These are phyloP conservation scores for Tolypocladium nubicola DNA, from an alignment of 2,329 filamentous ascomycete species.

Conservation along the genomic window DNA sequence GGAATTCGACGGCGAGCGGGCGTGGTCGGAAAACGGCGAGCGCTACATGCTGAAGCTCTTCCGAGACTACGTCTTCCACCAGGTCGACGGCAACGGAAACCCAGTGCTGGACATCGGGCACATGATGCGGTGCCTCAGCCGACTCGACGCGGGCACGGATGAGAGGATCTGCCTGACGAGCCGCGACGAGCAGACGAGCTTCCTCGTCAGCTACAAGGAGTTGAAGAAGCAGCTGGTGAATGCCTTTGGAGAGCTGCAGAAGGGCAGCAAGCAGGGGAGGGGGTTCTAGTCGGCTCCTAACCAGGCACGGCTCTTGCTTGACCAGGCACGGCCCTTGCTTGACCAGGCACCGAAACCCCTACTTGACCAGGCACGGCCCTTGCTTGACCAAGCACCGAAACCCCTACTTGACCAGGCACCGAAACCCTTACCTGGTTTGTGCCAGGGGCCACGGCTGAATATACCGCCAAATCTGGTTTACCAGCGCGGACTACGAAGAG, in stretches of 20 bases:
- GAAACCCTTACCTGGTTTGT: not conserved
- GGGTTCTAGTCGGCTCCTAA: constrained; percentile 20
- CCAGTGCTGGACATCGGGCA: constrained; percentile 81
- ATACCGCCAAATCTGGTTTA: too few relatives aligned
- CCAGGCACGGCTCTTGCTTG: too few relatives aligned
- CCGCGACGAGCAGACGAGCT: constrained; percentile 80
- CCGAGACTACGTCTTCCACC: constrained; percentile 94
- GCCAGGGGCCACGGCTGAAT: too few relatives aligned
- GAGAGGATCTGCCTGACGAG: constrained; percentile 80
- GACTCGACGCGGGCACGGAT: constrained; percentile 80
- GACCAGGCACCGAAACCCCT: not conserved
- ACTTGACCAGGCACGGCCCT: not conserved
- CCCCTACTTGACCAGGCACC: not conserved
- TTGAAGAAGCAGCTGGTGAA: constrained; percentile 55
- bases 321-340: too few relatives aligned
- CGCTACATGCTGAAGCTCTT: constrained; percentile 91
- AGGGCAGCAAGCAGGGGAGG: constrained; percentile 27
- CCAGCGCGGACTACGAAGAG: not conserved
- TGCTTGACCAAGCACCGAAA: too few relatives aligned
- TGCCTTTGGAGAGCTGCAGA: constrained; percentile 48
- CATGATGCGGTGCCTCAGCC: constrained; percentile 78
- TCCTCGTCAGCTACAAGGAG: constrained; percentile 85
- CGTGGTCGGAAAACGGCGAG: constrained; percentile 89
- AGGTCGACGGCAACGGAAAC: constrained; percentile 75
- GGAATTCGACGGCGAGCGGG: constrained; percentile 65